Conservation (phyloP, 2,329 filamentous ascomycete genomes). For the Venturia effusa region DNA sequence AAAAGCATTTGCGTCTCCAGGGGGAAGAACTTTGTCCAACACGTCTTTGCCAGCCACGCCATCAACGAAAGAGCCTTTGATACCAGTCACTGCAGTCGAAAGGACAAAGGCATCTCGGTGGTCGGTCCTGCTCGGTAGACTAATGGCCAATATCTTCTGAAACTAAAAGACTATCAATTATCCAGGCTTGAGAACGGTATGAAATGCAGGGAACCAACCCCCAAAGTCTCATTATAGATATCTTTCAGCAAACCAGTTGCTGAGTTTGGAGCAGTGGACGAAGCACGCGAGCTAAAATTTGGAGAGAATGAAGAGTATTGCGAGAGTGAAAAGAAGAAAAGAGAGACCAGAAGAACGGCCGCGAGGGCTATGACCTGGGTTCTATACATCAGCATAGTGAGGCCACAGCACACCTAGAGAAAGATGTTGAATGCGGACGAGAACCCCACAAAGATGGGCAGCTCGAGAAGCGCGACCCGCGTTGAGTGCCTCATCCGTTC, state of each 20-base stretch:
- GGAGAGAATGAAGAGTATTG: background rate
- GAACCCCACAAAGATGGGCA: background rate
- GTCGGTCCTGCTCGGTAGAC: slow-evolving; percentile 37
- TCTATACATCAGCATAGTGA: background rate
- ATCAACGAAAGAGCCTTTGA: slow-evolving; percentile 35
- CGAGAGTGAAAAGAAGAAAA: background rate
- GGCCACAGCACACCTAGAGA: background rate
- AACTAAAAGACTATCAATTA: slow-evolving; percentile 21
- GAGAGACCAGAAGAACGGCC: background rate
- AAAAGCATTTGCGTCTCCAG: slow-evolving; percentile 17
- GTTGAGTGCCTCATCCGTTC: background rate
- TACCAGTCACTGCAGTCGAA: slow-evolving; percentile 30
- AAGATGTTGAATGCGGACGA: too few species aligned
- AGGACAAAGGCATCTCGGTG: slow-evolving; percentile 39
- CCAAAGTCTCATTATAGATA: slow-evolving; percentile 1
- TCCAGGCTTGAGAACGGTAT: background rate
- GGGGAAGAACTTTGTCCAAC: slow-evolving; percentile 32
- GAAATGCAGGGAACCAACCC: background rate
- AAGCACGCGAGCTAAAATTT: background rate
- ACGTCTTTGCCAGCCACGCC: slow-evolving; percentile 32
- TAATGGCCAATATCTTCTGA: slow-evolving; percentile 36
- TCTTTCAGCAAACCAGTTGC: background rate
- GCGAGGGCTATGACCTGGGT: background rate
- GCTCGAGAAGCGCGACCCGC: background rate
- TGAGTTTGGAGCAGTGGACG: background rate